Evolutionary conservation across 2,329 filamentous ascomycete species (phyloP).

Genomic region (Exophiala aquamarina): DNA sequence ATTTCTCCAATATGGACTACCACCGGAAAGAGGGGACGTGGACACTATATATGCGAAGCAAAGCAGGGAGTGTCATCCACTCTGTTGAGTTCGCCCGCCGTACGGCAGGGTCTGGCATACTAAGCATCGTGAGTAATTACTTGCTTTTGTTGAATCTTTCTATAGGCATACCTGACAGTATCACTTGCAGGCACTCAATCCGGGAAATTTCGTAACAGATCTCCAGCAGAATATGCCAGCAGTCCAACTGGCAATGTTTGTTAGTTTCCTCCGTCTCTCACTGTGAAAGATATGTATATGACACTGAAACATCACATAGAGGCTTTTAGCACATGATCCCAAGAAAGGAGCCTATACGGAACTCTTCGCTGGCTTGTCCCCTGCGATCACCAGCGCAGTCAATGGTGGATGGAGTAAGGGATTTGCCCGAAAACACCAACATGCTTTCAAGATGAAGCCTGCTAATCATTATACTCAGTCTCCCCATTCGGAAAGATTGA

Average conservation of each 20-base stretch:
- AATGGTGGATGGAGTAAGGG: conserved; percentile 30
- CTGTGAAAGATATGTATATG: neutral
- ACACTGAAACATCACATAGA: neutral
- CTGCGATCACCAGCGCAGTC: conserved; percentile 36
- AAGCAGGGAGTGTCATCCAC: conserved; percentile 2
- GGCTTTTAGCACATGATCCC: conserved; percentile 27
- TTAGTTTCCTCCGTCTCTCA: neutral
- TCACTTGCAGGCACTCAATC: neutral
- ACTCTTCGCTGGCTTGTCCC: conserved; percentile 47
- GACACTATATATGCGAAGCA: conserved; percentile 1
- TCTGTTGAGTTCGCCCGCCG: conserved; percentile 1
- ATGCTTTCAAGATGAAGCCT: too few species aligned
- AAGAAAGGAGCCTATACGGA: conserved; percentile 50
- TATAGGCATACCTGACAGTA: too few species aligned
- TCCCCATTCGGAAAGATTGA: neutral
- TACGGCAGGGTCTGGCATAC: neutral
- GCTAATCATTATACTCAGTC: neutral
- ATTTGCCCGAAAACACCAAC: too few species aligned
- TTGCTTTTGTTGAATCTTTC: neutral
- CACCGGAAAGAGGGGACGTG: neutral
- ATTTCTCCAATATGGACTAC: conserved; percentile 1
- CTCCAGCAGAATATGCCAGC: neutral
- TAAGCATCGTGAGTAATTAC: conserved; percentile 5
- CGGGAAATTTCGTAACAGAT: neutral
- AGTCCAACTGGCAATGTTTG: neutral